Base-by-base conservation (phyloP, 2,329 filamentous ascomycete species). In the Trichoderma sp. region DNA sequence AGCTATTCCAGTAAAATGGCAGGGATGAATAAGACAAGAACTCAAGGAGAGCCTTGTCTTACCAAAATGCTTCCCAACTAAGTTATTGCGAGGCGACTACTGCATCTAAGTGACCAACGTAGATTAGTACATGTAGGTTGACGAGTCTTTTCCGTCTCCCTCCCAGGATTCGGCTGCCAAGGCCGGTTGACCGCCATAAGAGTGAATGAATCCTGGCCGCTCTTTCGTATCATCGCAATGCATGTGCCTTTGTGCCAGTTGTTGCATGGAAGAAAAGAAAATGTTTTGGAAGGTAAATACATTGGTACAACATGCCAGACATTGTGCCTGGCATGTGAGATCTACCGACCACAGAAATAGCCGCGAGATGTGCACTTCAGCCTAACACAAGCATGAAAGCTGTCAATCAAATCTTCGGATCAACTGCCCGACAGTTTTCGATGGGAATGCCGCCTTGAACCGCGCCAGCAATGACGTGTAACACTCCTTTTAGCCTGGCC, bases 381-480 rank as follows among this genome's bases (percentile, higher is more conserved):
- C 45, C 16, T 18, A 45, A 27, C 56, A 24, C 35, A 11, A 62
- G 29, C n/a, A n/a, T 21, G 59, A 63, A 12, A 62, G 21, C 59
- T 21, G 31, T 31, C 27, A 62, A 9, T 5, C 18, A 27, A 41
- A 41, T 41, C 16, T n/a, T 67, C 38, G 59, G 56, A 62, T 63
- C 56, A 50, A 71, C 68, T 33, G 56, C 41, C 56, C 38, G 56
- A 45, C 38, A 33, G 7, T 18, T 50, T 50, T 3, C 18, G n/a
- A 71, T 29, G 12, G 24, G 63, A 50, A 45, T 45, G 56, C 68
- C 68, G 66, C 50, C 53, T 59, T 41, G 29, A 69, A 35, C 50
- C 50, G 66, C 59, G 35, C 68, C 59, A 29, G 7, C 67, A 41
- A 45, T 63, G 56, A 71, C 68, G 68, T 63, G 68, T 50, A 63